Percentiles rank a stretch among this genome's conserved stretches.
phyloP scores from a whole-genome alignment of 768 basidiomycete genomes.

The Leccinum boreale region DNA sequence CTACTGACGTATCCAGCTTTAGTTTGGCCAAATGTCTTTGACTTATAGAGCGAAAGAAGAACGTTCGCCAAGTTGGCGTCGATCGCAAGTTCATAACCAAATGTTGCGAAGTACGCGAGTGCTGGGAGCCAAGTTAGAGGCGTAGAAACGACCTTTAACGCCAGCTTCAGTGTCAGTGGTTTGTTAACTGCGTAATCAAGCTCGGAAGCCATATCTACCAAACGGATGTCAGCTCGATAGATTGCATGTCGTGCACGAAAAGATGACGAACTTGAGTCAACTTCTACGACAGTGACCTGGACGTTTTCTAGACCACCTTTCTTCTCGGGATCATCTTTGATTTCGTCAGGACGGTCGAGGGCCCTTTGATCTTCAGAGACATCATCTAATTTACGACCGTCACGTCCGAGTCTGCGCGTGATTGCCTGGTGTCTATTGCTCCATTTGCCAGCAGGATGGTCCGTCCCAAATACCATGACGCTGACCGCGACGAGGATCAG shows the following conservation, averaged over 20 bases:
- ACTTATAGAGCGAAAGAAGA: slow-evolving; percentile 38
- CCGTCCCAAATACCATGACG: slow-evolving; percentile 45
- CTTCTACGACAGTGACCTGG: slow-evolving; percentile 12
- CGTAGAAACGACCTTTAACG: slow-evolving; percentile 33
- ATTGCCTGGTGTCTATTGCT: slow-evolving; percentile 40
- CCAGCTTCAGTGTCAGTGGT: slow-evolving; percentile 35
- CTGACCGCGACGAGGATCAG: slow-evolving; percentile 42
- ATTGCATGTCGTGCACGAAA: background rate
- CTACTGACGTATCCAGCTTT: slow-evolving; percentile 51
- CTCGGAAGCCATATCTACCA: slow-evolving; percentile 26
- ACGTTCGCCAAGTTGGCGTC: slow-evolving; percentile 51
- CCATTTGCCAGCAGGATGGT: slow-evolving; percentile 57
- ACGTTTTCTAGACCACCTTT: slow-evolving; percentile 19
- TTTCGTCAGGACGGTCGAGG: slow-evolving; percentile 16
- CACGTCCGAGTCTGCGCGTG: slow-evolving; percentile 10
- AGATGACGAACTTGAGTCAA: background rate
- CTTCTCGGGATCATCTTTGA: slow-evolving; percentile 27
- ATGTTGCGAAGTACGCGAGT: slow-evolving; percentile 51
- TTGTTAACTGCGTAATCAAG: slow-evolving; percentile 47
- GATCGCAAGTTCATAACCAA: slow-evolving; percentile 56
- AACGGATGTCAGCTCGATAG: background rate
- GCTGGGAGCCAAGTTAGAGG: slow-evolving; percentile 56
- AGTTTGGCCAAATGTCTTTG: slow-evolving; percentile 41
- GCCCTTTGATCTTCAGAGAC: slow-evolving; percentile 13
- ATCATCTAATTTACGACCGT: background rate